These are phyloP conservation scores for Lactifluus volemus DNA, from an alignment of 768 basidiomycete species.

Conservation along the genomic window DNA sequence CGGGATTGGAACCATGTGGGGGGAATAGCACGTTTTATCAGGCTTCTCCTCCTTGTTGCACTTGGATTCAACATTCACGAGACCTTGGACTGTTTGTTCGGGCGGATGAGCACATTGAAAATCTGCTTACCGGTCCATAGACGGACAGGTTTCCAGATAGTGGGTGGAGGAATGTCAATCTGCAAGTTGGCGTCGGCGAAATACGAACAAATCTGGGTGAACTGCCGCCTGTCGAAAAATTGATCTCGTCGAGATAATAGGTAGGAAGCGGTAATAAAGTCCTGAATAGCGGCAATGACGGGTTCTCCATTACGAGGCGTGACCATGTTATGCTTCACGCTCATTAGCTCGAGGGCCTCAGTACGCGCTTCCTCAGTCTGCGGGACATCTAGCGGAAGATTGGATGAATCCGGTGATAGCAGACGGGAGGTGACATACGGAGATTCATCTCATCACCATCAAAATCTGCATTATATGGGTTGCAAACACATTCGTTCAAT, in stretches of 20 bases:
- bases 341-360: conserved; percentile 96
- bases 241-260: conserved; percentile 87
- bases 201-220: conserved; percentile 95
- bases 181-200: conserved; percentile 85
- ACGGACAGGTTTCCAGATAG: conserved; percentile 85
- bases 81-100: conserved; percentile 74
- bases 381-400: conserved; percentile 66
- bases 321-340: conserved; percentile 91
- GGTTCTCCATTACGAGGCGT: conserved; percentile 98
- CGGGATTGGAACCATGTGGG: conserved; percentile 50
- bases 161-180: conserved; percentile 92
- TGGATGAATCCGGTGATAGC: neutral
- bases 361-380: conserved; percentile 98
- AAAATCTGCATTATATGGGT: conserved; percentile 98
- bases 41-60: conserved; percentile 87
- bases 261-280: conserved; percentile 98
- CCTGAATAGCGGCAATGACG: conserved; percentile 98
- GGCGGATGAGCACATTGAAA: conserved; percentile 96
- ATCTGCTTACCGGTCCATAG: conserved; percentile 99
- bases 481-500: conserved; percentile 98
- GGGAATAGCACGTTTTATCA: conserved; percentile 49
- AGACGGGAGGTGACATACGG: conserved; percentile 44
- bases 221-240: conserved; percentile 90
- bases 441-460: conserved; percentile 99
- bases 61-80: conserved; percentile 93